Evolutionary conservation across 441 rosid genomes (phyloP).

Genomic region (Lepidium campestre): DNA sequence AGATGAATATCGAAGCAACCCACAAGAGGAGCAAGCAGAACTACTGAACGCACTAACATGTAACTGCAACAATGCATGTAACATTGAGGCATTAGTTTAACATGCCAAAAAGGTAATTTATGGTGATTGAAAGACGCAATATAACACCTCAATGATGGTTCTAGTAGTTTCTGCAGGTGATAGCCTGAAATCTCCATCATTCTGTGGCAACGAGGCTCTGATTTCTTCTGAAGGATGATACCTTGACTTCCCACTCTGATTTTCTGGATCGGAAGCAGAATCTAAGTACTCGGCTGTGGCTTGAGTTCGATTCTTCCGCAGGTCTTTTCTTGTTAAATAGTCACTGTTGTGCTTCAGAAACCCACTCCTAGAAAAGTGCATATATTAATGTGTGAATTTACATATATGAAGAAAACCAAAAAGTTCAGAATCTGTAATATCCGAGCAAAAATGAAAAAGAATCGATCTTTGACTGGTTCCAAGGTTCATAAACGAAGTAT

Average conservation of each 20-base stretch:
- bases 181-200: slow-evolving; percentile 45
- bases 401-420: neutral
- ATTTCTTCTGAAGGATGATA: slow-evolving; percentile 95
- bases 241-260: slow-evolving; percentile 37
- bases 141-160: slow-evolving; percentile 87
- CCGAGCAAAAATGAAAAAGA: neutral
- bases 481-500: neutral
- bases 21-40: neutral
- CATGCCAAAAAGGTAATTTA: neutral
- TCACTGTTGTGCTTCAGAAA: slow-evolving; percentile 31
- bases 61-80: neutral
- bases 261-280: slow-evolving; percentile 59
- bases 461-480: neutral
- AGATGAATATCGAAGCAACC: neutral
- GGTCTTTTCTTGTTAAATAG: slow-evolving; percentile 28
- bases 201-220: slow-evolving; percentile 38
- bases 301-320: slow-evolving; percentile 45
- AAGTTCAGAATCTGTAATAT: neutral
- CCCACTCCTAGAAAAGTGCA: slow-evolving; percentile 37
- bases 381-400: neutral
- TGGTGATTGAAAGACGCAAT: slow-evolving; percentile 26
- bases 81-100: neutral
- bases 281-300: slow-evolving; percentile 59
- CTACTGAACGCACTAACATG: neutral
- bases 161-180: slow-evolving; percentile 73